These are phyloP conservation scores for Lignosus rhinocerotis DNA, from an alignment of 1,284 basidiomycete species.

Conservation along the genomic window DNA sequence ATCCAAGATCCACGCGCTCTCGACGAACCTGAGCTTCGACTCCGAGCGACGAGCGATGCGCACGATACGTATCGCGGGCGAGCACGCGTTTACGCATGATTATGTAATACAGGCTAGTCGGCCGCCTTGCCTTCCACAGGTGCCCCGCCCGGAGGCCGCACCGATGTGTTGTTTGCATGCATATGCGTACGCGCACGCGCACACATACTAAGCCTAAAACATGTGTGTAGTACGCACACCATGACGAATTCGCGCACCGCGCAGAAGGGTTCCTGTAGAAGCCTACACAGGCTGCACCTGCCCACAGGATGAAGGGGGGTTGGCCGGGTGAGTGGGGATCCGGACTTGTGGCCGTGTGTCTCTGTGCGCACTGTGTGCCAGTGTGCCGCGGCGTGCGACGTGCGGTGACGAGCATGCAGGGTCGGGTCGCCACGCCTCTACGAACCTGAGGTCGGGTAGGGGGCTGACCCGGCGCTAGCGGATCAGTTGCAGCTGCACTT, in stretches of 20 bases:
- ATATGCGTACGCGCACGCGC: no score
- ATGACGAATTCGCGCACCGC: background rate
- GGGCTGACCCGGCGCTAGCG: background rate
- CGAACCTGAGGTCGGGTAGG: conserved; percentile 11
- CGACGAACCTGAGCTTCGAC: background rate
- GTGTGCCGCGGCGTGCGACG: background rate
- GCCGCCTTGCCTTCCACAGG: background rate
- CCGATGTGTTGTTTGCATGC: background rate
- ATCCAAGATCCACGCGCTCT: background rate
- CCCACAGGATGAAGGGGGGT: background rate
- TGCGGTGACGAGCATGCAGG: background rate
- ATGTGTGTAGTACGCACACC: no score
- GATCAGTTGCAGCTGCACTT: background rate
- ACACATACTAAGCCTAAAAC: no score
- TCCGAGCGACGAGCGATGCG: background rate
- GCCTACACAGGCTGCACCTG: background rate
- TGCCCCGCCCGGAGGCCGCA: background rate
- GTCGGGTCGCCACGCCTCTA: conserved; percentile 12
- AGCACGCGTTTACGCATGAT: background rate
- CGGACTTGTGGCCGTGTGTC: background rate
- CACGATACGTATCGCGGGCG: background rate
- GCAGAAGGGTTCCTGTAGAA: background rate
- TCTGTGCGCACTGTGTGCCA: background rate
- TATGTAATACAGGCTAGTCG: background rate
- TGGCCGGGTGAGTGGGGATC: no score